Conservation (phyloP, 352 stramenopile species). For the Pythium brassicae region DNA sequence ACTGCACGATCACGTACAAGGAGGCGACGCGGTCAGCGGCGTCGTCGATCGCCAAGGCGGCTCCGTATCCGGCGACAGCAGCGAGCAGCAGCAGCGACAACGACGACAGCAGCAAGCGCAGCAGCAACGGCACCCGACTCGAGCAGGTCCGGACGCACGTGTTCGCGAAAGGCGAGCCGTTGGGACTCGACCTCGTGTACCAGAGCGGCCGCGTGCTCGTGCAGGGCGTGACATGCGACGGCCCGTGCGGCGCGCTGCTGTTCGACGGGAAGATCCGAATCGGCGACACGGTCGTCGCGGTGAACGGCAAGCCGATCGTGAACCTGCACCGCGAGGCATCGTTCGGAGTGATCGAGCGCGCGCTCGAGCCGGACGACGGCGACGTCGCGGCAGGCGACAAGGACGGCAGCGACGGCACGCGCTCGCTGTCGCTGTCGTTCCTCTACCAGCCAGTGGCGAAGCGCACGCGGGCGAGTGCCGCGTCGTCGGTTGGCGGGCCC, state of each 20-base stretch:
- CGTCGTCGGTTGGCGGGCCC: neutral
- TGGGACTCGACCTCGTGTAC: conserved; percentile 85
- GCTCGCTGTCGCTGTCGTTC: conserved; percentile 67
- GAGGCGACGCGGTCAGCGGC: conserved; percentile 71
- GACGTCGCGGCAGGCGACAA: neutral
- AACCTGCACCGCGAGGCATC: conserved; percentile 78
- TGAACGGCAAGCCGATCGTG: conserved; percentile 75
- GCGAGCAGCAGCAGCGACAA: conserved; percentile 5
- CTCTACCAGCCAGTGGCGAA: conserved; percentile 44
- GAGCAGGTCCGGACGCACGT: conserved; percentile 62
- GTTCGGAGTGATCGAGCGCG: conserved; percentile 73
- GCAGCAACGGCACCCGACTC: conserved; percentile 14
- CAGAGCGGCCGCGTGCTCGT: conserved; percentile 69
- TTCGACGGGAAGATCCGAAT: conserved; percentile 69
- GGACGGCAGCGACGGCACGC: too few relatives aligned
- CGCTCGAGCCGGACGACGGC: conserved; percentile 31
- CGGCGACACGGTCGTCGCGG: conserved; percentile 72
- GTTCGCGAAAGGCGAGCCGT: conserved; percentile 43
- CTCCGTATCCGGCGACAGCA: conserved; percentile 13
- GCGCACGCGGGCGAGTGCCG: neutral
- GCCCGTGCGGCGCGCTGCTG: conserved; percentile 50
- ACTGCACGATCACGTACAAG: conserved; percentile 79
- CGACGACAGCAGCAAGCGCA: conserved; percentile 16
- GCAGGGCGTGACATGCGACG: conserved; percentile 67
- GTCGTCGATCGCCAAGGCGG: conserved; percentile 56